A percentile compares a stretch with the other conserved stretches of the same genome.
These are phyloP conservation scores for Coprinopsis cinerea DNA, from an alignment of 768 basidiomycete genomes.

Conservation along the genomic window DNA sequence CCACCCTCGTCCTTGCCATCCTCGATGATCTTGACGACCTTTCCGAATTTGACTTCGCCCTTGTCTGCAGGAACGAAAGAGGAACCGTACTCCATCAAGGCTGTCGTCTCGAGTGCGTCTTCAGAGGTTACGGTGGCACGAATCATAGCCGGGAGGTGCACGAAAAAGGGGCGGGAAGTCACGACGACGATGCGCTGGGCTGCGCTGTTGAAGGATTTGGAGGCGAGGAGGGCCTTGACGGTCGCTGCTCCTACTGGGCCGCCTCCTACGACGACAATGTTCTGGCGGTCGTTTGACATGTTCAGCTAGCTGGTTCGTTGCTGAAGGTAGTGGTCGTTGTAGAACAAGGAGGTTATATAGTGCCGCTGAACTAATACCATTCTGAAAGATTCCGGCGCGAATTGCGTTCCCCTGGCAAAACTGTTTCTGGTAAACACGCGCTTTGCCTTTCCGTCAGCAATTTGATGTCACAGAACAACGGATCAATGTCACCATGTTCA, in stretches of 20 bases:
- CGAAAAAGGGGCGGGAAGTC: constrained; percentile 36
- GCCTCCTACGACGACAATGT: constrained; percentile 48
- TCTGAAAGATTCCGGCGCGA: too few species aligned
- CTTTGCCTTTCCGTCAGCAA: too few species aligned
- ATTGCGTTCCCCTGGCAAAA: too few species aligned
- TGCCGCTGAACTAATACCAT: too few species aligned
- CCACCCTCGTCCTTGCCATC: constrained; percentile 22
- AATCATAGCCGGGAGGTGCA: constrained; percentile 39
- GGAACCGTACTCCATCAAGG: constrained; percentile 42
- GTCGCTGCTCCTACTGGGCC: constrained; percentile 40
- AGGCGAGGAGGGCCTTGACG: constrained; percentile 36
- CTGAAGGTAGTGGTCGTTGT: too few species aligned
- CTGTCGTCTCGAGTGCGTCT: constrained; percentile 25
- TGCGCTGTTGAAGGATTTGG: constrained; percentile 34
- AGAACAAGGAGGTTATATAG: too few species aligned
- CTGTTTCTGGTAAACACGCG: too few species aligned
- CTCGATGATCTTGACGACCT: constrained; percentile 15
- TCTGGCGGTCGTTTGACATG: constrained; percentile 8
- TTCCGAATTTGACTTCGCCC: constrained; percentile 28
- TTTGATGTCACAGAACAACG: too few species aligned
- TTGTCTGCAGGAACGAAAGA: constrained; percentile 29
- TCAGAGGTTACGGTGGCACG: constrained; percentile 41
- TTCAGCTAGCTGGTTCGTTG: too few species aligned
- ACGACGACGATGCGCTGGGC: constrained; percentile 47
- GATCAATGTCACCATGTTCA: background rate